These are phyloP conservation scores for Stygiomarasmius scandens DNA, from an alignment of 1,284 basidiomycete species.

Conservation along the genomic window DNA sequence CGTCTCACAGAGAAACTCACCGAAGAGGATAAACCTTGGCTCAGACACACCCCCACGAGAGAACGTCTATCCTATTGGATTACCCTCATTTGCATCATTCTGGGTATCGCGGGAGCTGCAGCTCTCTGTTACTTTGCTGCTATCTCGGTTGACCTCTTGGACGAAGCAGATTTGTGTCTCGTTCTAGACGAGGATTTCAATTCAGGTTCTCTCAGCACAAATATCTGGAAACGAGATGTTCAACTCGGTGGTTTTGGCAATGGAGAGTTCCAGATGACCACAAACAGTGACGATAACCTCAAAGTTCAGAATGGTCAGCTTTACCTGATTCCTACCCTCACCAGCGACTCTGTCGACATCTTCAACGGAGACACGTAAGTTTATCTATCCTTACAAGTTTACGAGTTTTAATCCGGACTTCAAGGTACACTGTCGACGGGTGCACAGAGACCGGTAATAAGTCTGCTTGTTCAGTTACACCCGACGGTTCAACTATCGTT, in stretches of 20 bases:
- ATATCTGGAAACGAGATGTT: slow-evolving; percentile 63
- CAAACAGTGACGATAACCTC: slow-evolving; percentile 67
- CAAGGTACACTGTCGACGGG: slow-evolving; percentile 17
- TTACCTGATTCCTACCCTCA: slow-evolving; percentile 81
- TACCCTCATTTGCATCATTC: slow-evolving; percentile 43
- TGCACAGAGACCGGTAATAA: slow-evolving; percentile 25
- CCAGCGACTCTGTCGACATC: slow-evolving; percentile 54
- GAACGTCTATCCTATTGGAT: slow-evolving; percentile 44
- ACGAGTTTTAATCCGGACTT: slow-evolving; percentile 52
- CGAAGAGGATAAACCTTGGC: slow-evolving; percentile 57
- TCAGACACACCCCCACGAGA: slow-evolving; percentile 36
- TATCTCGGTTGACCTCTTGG: slow-evolving; percentile 36
- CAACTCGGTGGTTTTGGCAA: slow-evolving; percentile 81
- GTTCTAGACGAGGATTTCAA: slow-evolving; percentile 76
- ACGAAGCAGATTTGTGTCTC: slow-evolving; percentile 54
- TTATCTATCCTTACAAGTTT: slow-evolving; percentile 69
- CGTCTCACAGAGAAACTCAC: slow-evolving; percentile 47
- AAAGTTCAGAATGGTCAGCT: slow-evolving; percentile 72
- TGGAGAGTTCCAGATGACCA: slow-evolving; percentile 82
- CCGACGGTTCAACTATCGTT: slow-evolving; percentile 38
- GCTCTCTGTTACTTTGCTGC: slow-evolving; percentile 44
- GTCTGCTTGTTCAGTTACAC: slow-evolving; percentile 36
- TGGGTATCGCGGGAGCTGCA: slow-evolving; percentile 46
- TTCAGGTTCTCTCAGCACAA: slow-evolving; percentile 36
- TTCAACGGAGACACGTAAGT: slow-evolving; percentile 37